These are phyloP conservation scores for Durio zibethinus DNA, from an alignment of 345 rosid genomes.

Conservation along the genomic window DNA sequence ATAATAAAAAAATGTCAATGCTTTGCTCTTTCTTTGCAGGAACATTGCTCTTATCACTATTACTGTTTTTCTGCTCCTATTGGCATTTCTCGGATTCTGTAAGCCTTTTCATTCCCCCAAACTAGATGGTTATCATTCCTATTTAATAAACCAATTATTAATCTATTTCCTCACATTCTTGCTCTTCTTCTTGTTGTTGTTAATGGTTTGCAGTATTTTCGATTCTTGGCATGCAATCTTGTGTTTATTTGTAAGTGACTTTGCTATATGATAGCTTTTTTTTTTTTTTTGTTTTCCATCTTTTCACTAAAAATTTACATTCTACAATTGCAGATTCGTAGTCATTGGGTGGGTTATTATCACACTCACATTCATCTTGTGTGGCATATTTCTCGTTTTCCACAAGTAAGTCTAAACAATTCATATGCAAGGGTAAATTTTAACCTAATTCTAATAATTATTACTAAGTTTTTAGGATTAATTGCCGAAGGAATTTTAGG, in stretches of 20 bases:
- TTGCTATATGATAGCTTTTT: background rate
- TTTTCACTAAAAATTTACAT: background rate
- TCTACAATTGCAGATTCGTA: conserved; percentile 33
- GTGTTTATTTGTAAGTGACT: conserved; percentile 47
- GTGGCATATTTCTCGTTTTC: conserved; percentile 50
- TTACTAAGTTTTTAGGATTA: no score
- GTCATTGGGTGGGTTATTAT: conserved; percentile 54
- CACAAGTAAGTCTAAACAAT: conserved; percentile 40
- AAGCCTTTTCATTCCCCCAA: conserved; percentile 20
- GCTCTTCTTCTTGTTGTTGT: background rate
- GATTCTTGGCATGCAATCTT: conserved; percentile 36
- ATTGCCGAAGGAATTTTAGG: background rate
- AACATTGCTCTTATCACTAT: conserved; percentile 32
- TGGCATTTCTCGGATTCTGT: conserved; percentile 52
- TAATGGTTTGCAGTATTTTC: conserved; percentile 37
- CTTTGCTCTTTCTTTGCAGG: conserved; percentile 27
- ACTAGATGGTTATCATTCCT: background rate
- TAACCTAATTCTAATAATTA: background rate
- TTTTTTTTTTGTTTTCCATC: background rate
- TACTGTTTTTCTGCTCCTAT: conserved; percentile 37
- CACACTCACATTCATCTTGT: conserved; percentile 37
- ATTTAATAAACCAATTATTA: background rate
- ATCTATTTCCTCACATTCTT: background rate
- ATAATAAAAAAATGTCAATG: no score
- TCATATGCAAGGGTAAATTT: background rate